A percentile compares a stretch with the other conserved stretches of the same genome.
Conservation (phyloP, 192 early-diverging fungal species). For the Mortierella alpina region DNA sequence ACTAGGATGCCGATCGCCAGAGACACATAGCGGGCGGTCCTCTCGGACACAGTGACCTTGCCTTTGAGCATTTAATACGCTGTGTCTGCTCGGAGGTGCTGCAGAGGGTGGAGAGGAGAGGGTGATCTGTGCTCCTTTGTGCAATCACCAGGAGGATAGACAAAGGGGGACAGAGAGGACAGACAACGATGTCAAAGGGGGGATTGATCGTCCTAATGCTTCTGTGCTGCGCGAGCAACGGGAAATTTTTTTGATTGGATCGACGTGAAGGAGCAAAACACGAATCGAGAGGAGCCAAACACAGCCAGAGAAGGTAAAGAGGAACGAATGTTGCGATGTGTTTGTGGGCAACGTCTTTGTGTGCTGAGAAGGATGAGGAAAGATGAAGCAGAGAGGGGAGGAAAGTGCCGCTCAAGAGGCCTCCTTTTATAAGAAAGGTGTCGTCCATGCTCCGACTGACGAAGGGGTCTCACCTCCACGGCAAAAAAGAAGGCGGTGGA, state of each 20-base stretch:
- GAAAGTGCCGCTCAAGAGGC: too few relatives aligned
- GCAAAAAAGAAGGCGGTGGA: too few relatives aligned
- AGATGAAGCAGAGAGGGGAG: background rate
- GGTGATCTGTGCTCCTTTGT: background rate
- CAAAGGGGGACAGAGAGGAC: background rate
- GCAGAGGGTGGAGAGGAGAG: background rate
- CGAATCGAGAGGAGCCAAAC: too few relatives aligned
- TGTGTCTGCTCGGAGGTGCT: too few relatives aligned
- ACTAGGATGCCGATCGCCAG: slow-evolving; percentile 41
- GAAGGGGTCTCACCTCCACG: too few relatives aligned
- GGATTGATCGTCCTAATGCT: background rate
- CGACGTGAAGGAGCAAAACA: background rate
- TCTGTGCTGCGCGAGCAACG: too few relatives aligned
- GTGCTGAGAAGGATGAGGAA: background rate
- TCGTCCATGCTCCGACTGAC: too few relatives aligned
- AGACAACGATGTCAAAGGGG: background rate
- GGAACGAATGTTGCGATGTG: background rate
- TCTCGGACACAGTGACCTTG: slow-evolving; percentile 19
- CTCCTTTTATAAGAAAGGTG: slow-evolving; percentile 1
- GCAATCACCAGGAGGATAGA: background rate
- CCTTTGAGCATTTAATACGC: background rate
- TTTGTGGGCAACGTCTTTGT: too few relatives aligned
- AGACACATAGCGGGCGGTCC: slow-evolving; percentile 33
- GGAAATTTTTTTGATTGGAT: background rate
- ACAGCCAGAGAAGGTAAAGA: background rate